phyloP scores from a whole-genome alignment of 441 rosid genomes.

The Gossypium schwendimanii region DNA sequence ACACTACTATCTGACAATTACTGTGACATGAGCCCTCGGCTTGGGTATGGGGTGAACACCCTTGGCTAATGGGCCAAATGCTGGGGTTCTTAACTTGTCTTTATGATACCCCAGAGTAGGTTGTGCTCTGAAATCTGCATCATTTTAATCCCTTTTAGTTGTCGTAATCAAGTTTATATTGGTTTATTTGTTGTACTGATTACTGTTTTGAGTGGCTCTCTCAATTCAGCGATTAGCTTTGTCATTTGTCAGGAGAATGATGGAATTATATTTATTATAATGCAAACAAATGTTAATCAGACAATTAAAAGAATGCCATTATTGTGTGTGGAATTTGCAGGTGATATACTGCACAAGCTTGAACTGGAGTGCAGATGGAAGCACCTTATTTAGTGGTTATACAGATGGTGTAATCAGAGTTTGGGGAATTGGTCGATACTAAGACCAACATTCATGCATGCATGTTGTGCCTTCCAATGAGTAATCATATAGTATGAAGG shows the following conservation, averaged over 20 bases:
- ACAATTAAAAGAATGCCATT: neutral
- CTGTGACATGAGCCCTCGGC: neutral
- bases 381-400: constrained; percentile 90
- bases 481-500: neutral
- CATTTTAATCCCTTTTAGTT: too few species aligned
- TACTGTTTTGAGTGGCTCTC: neutral
- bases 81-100: neutral
- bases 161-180: neutral
- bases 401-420: constrained; percentile 95
- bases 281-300: neutral
- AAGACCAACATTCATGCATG: constrained; percentile 9
- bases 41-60: too few species aligned
- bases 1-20: neutral
- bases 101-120: neutral
- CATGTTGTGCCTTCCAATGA: neutral
- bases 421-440: constrained; percentile 93
- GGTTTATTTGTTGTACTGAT: neutral
- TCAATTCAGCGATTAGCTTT: neutral
- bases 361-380: constrained; percentile 94
- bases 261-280: neutral
- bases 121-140: neutral
- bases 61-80: neutral
- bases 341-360: constrained; percentile 84
- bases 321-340: constrained; percentile 29
- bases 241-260: neutral